phyloP scores from a whole-genome alignment of 2,329 filamentous ascomycete genomes.

The Arthrobotrys entomopaga region DNA sequence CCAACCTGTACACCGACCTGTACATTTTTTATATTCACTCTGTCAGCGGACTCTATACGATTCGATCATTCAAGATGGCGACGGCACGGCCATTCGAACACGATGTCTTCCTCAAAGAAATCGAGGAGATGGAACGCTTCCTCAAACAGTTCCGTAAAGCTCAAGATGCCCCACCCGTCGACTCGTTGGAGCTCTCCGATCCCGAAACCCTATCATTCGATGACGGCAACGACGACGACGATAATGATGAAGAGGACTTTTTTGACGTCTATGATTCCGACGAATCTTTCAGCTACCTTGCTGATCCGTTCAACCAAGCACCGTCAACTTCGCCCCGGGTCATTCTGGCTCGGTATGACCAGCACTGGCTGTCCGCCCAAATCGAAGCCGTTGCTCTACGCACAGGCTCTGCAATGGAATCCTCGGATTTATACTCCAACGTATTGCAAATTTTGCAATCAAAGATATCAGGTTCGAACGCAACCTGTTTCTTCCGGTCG shows the following conservation, averaged over 20 bases:
- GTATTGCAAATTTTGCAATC: slow-evolving; percentile 53
- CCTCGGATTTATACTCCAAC: slow-evolving; percentile 42
- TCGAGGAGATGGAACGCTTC: slow-evolving; percentile 48
- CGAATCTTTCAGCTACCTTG: slow-evolving; percentile 17
- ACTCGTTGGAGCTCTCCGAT: slow-evolving; percentile 29
- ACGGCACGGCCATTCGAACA: slow-evolving; percentile 19
- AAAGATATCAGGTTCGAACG: slow-evolving; percentile 46
- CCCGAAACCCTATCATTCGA: slow-evolving; percentile 35
- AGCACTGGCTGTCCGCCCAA: slow-evolving; percentile 50
- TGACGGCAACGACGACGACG: slow-evolving; percentile 21
- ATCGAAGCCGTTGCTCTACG: slow-evolving; percentile 38
- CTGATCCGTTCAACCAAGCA: slow-evolving; percentile 9
- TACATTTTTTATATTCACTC: too few species aligned
- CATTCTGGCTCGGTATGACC: slow-evolving; percentile 25
- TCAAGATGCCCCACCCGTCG: slow-evolving; percentile 11
- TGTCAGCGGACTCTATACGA: too few species aligned
- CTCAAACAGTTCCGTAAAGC: slow-evolving; percentile 38
- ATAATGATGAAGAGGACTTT: slow-evolving; percentile 20
- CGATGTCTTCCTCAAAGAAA: slow-evolving; percentile 45
- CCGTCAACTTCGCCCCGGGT: not conserved
- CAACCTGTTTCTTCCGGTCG: slow-evolving; percentile 10
- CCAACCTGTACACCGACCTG: too few species aligned
- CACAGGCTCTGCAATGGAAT: slow-evolving; percentile 47
- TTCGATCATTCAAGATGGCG: slow-evolving; percentile 21
- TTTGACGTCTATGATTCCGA: slow-evolving; percentile 52